phyloP scores from a whole-genome alignment of 257 asterid genomes.

The Galeopsis tetrahit region DNA sequence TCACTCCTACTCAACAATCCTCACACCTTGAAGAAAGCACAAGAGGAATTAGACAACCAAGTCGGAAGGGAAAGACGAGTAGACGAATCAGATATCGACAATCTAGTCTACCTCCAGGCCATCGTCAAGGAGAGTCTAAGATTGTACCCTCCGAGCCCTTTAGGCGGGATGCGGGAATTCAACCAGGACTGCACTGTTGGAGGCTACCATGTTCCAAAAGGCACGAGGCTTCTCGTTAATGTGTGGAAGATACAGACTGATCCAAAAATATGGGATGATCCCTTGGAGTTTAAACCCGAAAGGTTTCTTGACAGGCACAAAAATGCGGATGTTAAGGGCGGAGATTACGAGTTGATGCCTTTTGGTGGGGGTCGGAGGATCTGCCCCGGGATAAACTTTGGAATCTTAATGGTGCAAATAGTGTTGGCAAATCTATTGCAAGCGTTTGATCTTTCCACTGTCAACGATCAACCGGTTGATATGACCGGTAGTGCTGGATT shows the following conservation, averaged over 20 bases:
- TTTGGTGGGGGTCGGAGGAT: neutral
- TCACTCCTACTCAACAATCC: neutral
- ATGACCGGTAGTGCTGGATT: neutral
- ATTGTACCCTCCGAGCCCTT: neutral
- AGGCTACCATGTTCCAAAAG: neutral
- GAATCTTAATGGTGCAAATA: neutral
- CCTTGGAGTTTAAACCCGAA: neutral
- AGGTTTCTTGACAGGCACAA: neutral
- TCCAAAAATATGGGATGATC: neutral
- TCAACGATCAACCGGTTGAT: neutral
- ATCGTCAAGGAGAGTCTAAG: neutral
- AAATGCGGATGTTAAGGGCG: neutral
- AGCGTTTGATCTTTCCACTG: neutral
- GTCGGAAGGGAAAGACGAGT: slow-evolving; percentile 6
- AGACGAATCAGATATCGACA: neutral
- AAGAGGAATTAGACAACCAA: neutral
- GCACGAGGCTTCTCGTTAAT: neutral
- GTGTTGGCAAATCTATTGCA: slow-evolving; percentile 1
- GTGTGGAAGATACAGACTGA: neutral
- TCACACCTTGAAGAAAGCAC: neutral
- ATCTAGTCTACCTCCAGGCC: neutral
- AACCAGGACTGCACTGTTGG: neutral
- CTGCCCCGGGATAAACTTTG: neutral
- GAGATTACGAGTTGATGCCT: neutral
- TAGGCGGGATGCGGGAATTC: neutral